A percentile compares a stretch with the other conserved stretches of the same genome.
These are phyloP conservation scores for Lophiotrema nucula DNA, from an alignment of 495 filamentous ascomycete genomes.

Conservation along the genomic window DNA sequence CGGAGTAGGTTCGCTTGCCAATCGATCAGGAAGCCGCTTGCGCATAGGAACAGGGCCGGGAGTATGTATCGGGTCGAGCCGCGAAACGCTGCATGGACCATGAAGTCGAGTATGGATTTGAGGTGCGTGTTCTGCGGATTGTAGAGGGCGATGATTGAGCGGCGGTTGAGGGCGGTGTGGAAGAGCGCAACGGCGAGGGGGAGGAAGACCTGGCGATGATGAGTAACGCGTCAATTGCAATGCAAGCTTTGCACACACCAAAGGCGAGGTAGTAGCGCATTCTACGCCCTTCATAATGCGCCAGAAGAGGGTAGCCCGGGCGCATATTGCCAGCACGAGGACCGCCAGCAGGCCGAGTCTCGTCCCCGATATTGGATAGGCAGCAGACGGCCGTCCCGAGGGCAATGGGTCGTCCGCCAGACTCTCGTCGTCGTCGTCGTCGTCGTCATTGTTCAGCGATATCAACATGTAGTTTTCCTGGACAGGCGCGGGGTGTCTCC, in stretches of 20 bases:
- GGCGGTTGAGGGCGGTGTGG: neutral
- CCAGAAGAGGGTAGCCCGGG: slow-evolving; percentile 32
- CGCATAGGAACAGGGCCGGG: slow-evolving; percentile 22
- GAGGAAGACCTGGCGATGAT: slow-evolving; percentile 24
- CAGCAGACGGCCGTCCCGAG: neutral
- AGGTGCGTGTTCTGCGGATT: no score
- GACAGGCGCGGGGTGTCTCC: neutral
- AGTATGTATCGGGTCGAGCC: slow-evolving; percentile 29
- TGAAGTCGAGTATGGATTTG: neutral
- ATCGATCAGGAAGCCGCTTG: slow-evolving; percentile 24
- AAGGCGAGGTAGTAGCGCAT: slow-evolving; percentile 30
- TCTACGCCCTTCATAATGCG: slow-evolving; percentile 29
- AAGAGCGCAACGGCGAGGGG: slow-evolving; percentile 22
- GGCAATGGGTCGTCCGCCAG: no score
- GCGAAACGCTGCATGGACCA: neutral
- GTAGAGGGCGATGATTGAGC: neutral
- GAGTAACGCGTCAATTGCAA: neutral
- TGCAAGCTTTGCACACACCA: neutral
- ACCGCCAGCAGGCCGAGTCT: slow-evolving; percentile 9
- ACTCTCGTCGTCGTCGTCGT: neutral
- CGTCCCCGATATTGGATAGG: neutral
- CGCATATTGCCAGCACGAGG: slow-evolving; percentile 31
- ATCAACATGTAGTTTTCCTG: slow-evolving; percentile 26
- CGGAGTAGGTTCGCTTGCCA: slow-evolving; percentile 5
- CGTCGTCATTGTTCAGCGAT: slow-evolving; percentile 17